These are phyloP conservation scores for Sporisorium graminicola DNA, from an alignment of 1,284 basidiomycete genomes.

Conservation along the genomic window DNA sequence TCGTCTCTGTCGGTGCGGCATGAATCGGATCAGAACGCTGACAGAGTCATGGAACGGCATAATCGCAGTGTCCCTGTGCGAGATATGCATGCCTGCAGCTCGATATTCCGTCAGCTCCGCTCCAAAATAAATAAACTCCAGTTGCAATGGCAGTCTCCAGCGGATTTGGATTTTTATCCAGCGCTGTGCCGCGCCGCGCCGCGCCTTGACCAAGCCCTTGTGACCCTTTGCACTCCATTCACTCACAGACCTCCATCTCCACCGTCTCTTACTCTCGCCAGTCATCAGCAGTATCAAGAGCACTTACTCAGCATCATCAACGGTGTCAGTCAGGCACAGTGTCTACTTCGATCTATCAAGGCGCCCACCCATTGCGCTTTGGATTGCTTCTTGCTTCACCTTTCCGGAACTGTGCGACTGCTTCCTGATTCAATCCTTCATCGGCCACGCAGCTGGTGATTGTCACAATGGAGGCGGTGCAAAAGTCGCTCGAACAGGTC, in stretches of 20 bases:
- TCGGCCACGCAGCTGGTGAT: neutral
- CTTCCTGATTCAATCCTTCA: neutral
- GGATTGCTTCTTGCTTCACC: neutral
- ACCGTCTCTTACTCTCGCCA: neutral
- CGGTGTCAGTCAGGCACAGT: neutral
- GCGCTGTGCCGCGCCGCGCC: neutral
- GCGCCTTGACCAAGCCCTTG: slow-evolving; percentile 15
- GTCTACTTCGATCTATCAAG: neutral
- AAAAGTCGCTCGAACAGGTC: slow-evolving; percentile 59
- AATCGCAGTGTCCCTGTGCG: slow-evolving; percentile 5
- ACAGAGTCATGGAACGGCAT: neutral
- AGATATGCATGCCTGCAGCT: slow-evolving; percentile 9
- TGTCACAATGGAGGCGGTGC: slow-evolving; percentile 61
- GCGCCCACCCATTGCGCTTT: neutral
- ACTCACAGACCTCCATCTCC: neutral
- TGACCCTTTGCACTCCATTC: neutral
- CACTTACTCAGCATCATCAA: neutral
- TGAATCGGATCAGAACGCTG: slow-evolving; percentile 4
- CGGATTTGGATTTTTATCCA: neutral
- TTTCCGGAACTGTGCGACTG: neutral
- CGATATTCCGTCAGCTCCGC: slow-evolving; percentile 1
- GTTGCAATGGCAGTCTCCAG: slow-evolving; percentile 7
- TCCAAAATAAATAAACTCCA: neutral
- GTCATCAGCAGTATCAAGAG: neutral
- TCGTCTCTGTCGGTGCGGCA: neutral